Conservation (phyloP, 768 basidiomycete species). For the Tremella yokohamensis region DNA sequence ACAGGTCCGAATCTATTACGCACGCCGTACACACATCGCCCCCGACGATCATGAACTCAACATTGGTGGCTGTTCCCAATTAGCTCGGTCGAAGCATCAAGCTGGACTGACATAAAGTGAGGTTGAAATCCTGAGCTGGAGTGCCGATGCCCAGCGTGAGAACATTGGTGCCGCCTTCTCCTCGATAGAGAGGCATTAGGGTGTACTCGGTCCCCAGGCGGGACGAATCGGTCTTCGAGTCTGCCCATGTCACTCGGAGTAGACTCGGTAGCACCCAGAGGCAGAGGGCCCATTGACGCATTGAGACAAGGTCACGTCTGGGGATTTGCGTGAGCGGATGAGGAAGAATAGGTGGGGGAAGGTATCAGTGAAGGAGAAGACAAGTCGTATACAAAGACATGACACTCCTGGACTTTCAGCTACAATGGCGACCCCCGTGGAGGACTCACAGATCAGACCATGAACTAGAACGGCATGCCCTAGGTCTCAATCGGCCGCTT, state of each 20-base stretch:
- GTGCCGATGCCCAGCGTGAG: conserved; percentile 32
- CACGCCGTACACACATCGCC: conserved; percentile 27
- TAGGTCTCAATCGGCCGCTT: background rate
- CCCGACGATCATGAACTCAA: conserved; percentile 42
- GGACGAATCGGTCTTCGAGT: conserved; percentile 12
- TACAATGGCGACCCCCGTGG: background rate
- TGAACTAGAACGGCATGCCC: background rate
- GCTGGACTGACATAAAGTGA: conserved; percentile 44
- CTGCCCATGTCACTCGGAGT: conserved; percentile 4
- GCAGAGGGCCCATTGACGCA: background rate
- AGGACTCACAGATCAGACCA: background rate
- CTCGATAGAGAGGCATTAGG: conserved; percentile 34
- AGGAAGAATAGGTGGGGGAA: background rate
- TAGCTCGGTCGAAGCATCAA: background rate
- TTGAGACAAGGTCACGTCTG: background rate
- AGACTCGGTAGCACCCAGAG: background rate
- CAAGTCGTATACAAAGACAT: background rate
- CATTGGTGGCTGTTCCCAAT: conserved; percentile 37
- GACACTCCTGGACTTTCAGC: background rate
- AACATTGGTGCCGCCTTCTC: conserved; percentile 40
- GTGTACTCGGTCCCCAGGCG: conserved; percentile 37
- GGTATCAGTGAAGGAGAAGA: background rate
- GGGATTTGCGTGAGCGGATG: background rate
- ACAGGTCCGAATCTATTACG: conserved; percentile 13
- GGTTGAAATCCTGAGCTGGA: conserved; percentile 29